Percentiles rank a stretch among this genome's conserved stretches.
Conservation (phyloP, 495 filamentous ascomycete genomes). For the Tuber umbilicatum region DNA sequence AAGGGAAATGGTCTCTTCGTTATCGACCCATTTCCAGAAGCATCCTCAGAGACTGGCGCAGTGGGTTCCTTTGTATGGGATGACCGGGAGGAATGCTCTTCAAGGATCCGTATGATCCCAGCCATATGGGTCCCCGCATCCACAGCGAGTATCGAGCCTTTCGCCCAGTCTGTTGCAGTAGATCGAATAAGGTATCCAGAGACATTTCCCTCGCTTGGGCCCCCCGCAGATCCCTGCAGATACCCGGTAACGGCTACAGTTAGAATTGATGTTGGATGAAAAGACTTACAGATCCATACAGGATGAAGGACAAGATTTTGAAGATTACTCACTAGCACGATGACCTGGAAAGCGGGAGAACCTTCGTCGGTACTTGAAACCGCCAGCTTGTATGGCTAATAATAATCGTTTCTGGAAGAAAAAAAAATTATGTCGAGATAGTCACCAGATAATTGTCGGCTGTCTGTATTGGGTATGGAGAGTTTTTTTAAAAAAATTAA, state of each 20-base stretch:
- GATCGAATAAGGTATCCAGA: constrained; percentile 86
- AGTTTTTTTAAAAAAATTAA: constrained; percentile 7
- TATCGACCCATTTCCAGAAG: constrained; percentile 13
- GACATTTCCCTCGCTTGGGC: constrained; percentile 79
- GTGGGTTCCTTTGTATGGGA: constrained; percentile 14
- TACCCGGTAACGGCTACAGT: constrained; percentile 25
- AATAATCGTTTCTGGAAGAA: constrained; percentile 5
- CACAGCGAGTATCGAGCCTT: constrained; percentile 74
- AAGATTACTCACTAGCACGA: constrained; percentile 61
- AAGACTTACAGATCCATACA: constrained; percentile 18
- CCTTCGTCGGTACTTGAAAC: constrained; percentile 34
- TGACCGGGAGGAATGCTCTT: constrained; percentile 46
- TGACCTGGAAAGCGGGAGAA: constrained; percentile 64
- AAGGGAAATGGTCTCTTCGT: constrained; percentile 57
- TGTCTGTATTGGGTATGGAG: neutral
- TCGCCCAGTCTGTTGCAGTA: constrained; percentile 65
- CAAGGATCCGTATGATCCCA: constrained; percentile 69
- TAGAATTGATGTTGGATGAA: constrained; percentile 19
- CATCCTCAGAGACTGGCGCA: constrained; percentile 14
- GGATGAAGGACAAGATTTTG: constrained; percentile 20
- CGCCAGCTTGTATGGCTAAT: constrained; percentile 33
- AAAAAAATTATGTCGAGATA: constrained; percentile 7
- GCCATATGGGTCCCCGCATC: constrained; percentile 88
- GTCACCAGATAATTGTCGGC: neutral
- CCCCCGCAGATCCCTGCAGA: constrained; percentile 77